Conservation (phyloP, 352 stramenopile genomes). For the Globisporangium solare region DNA sequence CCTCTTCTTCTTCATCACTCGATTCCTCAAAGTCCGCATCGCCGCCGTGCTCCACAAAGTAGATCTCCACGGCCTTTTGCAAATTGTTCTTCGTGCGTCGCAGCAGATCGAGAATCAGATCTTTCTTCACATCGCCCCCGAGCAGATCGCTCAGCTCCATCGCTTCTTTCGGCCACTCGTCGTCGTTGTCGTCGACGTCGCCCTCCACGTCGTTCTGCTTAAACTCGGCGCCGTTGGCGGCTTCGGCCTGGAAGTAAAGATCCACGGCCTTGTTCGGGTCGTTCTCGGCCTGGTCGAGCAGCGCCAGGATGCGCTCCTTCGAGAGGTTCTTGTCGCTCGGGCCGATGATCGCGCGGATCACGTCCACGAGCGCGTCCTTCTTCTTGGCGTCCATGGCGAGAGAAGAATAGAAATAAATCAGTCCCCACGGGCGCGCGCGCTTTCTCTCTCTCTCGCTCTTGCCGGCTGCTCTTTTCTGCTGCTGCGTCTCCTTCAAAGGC, state of each 20-base stretch:
- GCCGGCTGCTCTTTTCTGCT: too few relatives aligned
- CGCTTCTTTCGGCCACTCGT: slow-evolving; percentile 38
- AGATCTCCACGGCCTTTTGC: slow-evolving; percentile 75
- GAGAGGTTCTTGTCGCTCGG: slow-evolving; percentile 46
- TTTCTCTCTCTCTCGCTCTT: too few relatives aligned
- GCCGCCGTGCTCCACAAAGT: slow-evolving; percentile 59
- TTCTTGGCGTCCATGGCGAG: slow-evolving; percentile 38
- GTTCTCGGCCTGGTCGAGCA: slow-evolving; percentile 54
- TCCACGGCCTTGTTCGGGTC: slow-evolving; percentile 84
- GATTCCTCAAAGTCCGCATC: slow-evolving; percentile 36
- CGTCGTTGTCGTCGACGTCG: slow-evolving; percentile 29
- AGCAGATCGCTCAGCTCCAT: slow-evolving; percentile 68
- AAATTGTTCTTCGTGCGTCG: slow-evolving; percentile 64
- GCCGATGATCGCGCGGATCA: slow-evolving; percentile 76
- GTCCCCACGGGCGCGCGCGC: not conserved
- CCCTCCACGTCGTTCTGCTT: slow-evolving; percentile 54
- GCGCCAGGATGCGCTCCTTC: slow-evolving; percentile 55
- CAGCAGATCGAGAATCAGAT: slow-evolving; percentile 52
- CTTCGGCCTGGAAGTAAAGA: slow-evolving; percentile 68
- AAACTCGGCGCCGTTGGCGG: slow-evolving; percentile 29
- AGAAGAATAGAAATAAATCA: slow-evolving; percentile 1
- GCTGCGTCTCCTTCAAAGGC: too few relatives aligned
- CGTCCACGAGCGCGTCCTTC: slow-evolving; percentile 66
- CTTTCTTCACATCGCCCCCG: slow-evolving; percentile 51
- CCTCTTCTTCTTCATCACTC: slow-evolving; percentile 43